Evolutionary conservation across 116 monocot genomes (phyloP).

Genomic region (Trichopus zeylanicus): DNA sequence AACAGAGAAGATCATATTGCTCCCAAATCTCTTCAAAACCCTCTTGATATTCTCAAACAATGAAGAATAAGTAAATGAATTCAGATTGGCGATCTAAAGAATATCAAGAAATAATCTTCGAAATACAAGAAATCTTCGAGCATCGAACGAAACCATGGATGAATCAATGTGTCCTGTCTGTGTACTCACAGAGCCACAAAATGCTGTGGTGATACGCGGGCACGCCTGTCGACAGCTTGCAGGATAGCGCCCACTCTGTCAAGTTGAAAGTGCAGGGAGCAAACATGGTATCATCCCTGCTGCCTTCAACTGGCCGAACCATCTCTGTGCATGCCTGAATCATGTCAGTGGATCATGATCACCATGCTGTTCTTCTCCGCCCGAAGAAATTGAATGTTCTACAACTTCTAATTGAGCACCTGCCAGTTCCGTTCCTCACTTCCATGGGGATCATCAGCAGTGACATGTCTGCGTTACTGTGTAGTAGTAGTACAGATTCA

Average conservation of each 20-base stretch:
- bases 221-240: constrained; percentile 2
- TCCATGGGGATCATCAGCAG: not conserved
- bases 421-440: constrained; percentile 29
- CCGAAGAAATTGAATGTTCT: not conserved
- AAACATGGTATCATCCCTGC: constrained; percentile 25
- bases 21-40: constrained; percentile 25
- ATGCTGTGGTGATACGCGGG: constrained; percentile 30
- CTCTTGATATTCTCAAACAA: constrained; percentile 20
- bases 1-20: constrained; percentile 67
- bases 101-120: too few species aligned
- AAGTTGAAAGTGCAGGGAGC: constrained; percentile 11
- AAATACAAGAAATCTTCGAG: too few species aligned
- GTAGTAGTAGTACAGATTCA: constrained; percentile 43
- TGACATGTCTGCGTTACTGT: constrained; percentile 13
- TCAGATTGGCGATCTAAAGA: too few species aligned
- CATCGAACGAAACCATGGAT: too few species aligned
- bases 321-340: constrained; percentile 33
- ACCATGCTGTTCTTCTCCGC: too few species aligned
- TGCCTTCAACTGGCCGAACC: constrained; percentile 12
- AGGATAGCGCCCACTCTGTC: not conserved
- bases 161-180: too few species aligned
- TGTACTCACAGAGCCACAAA: constrained; percentile 32
- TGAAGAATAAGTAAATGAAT: too few species aligned
- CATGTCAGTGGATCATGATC: too few species aligned
- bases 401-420: constrained; percentile 9